phyloP scores from a whole-genome alignment of 768 basidiomycete genomes.

The Krasilnikovozyma curviuscula region DNA sequence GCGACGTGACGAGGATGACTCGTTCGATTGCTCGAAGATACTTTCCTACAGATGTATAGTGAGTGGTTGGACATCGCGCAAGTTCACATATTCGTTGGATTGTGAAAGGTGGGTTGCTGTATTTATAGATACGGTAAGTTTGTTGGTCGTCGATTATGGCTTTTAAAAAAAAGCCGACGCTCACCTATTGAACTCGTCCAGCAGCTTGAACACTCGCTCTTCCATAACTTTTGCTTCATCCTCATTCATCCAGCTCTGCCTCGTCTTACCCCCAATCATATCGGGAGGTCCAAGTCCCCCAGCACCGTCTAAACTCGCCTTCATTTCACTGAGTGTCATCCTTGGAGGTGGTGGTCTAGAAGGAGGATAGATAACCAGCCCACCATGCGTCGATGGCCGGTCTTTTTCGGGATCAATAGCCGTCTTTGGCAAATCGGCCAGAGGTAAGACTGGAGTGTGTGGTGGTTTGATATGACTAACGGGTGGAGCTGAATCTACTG shows the following conservation, averaged over 20 bases:
- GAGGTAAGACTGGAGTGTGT: not conserved
- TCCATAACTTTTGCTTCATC: slow-evolving; percentile 43
- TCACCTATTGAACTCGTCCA: slow-evolving; percentile 59
- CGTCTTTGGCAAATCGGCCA: no score
- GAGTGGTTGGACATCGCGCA: slow-evolving; percentile 15
- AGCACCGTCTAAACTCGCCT: slow-evolving; percentile 9
- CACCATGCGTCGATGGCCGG: slow-evolving; percentile 22
- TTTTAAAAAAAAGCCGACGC: slow-evolving; percentile 18
- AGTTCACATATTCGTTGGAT: slow-evolving; percentile 26
- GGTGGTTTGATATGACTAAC: no score
- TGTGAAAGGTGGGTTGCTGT: slow-evolving; percentile 25
- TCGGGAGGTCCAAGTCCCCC: slow-evolving; percentile 13
- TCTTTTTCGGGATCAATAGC: no score
- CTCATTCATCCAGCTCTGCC: slow-evolving; percentile 41
- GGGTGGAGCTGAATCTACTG: no score
- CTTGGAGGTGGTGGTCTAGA: slow-evolving; percentile 15
- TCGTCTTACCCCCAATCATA: slow-evolving; percentile 30
- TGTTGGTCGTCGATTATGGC: slow-evolving; percentile 7
- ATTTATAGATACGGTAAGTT: not conserved
- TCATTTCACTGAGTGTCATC: not conserved
- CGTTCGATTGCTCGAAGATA: slow-evolving; percentile 26
- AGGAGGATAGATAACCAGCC: slow-evolving; percentile 23
- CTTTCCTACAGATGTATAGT: slow-evolving; percentile 23
- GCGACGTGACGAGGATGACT: slow-evolving; percentile 23
- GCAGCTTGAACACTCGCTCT: slow-evolving; percentile 38